A percentile compares a stretch with the other conserved stretches of the same genome.
Evolutionary conservation across 305 asterid genomes (phyloP).

Genomic region (Striga hermonthica): DNA sequence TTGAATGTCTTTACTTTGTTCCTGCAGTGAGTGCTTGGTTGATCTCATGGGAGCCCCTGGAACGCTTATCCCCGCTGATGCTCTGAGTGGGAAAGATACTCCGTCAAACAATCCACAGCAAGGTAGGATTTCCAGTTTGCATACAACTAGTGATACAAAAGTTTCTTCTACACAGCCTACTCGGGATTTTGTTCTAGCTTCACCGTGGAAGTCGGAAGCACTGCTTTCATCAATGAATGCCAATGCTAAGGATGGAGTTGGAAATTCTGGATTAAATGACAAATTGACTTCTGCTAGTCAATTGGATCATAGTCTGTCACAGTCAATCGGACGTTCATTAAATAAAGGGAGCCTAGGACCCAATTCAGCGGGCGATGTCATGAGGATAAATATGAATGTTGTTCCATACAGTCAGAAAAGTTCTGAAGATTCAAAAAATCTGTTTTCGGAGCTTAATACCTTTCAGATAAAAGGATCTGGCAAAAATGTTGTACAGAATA

Average conservation of each 20-base stretch:
- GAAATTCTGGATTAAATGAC: slow-evolving; percentile 59
- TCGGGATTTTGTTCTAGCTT: slow-evolving; percentile 38
- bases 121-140: slow-evolving; percentile 50
- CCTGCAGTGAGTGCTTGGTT: slow-evolving; percentile 91
- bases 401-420: slow-evolving; percentile 62
- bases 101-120: slow-evolving; percentile 52
- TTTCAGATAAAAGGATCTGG: slow-evolving; percentile 83
- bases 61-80: slow-evolving; percentile 90
- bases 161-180: slow-evolving; percentile 42
- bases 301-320: slow-evolving; percentile 53
- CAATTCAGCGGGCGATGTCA: slow-evolving; percentile 59
- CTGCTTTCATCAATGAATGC: slow-evolving; percentile 37
- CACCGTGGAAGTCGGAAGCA: slow-evolving; percentile 46
- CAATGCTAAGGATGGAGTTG: slow-evolving; percentile 48
- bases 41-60: slow-evolving; percentile 99
- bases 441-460: slow-evolving; percentile 94
- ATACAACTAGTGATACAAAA: slow-evolving; percentile 37
- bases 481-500: slow-evolving; percentile 51
- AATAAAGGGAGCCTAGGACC: slow-evolving; percentile 84
- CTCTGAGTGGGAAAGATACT: slow-evolving; percentile 64
- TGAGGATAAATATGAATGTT: slow-evolving; percentile 64
- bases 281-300: slow-evolving; percentile 45
- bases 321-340: slow-evolving; percentile 58
- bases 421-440: slow-evolving; percentile 73
- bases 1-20: slow-evolving; percentile 35